phyloP scores from a whole-genome alignment of 2,329 filamentous ascomycete genomes.

The Penicillium sp. region DNA sequence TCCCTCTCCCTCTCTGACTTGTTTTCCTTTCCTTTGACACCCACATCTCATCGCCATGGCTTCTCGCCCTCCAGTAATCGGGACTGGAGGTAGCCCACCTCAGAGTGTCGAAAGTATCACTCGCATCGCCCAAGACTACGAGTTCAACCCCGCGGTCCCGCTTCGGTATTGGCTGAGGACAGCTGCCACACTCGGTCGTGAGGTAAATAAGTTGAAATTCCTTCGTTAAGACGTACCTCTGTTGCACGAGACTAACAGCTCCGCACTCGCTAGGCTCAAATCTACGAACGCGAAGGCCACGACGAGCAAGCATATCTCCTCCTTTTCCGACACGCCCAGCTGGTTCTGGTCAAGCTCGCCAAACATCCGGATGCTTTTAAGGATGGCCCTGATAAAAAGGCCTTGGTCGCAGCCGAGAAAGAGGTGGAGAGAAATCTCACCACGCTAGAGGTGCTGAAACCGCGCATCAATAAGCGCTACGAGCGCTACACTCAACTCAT shows the following conservation, averaged over 20 bases:
- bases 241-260: neutral
- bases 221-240: neutral
- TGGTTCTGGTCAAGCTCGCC: constrained; percentile 77
- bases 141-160: constrained; percentile 76
- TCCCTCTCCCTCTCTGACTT: too few species aligned
- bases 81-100: constrained; percentile 54
- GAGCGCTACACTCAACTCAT: constrained; percentile 66
- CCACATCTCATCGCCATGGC: constrained; percentile 26
- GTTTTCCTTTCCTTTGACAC: neutral
- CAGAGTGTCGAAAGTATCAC: constrained; percentile 78
- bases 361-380: constrained; percentile 73
- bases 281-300: constrained; percentile 85
- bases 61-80: constrained; percentile 26
- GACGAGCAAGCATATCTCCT: constrained; percentile 87
- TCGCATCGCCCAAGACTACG: constrained; percentile 74
- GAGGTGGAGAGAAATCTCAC: constrained; percentile 68
- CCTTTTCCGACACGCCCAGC: constrained; percentile 82
- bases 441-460: constrained; percentile 78
- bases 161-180: constrained; percentile 83
- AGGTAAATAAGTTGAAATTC: constrained; percentile 59
- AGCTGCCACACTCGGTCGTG: constrained; percentile 76
- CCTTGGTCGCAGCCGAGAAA: constrained; percentile 61
- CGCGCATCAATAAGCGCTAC: constrained; percentile 72
- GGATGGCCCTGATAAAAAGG: constrained; percentile 61
- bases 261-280: constrained; percentile 65